Evolutionary conservation across 2,329 filamentous ascomycete species (phyloP), one percentile per base, ranked within the genome.

Genomic region (Phoma herbarum): DNA sequence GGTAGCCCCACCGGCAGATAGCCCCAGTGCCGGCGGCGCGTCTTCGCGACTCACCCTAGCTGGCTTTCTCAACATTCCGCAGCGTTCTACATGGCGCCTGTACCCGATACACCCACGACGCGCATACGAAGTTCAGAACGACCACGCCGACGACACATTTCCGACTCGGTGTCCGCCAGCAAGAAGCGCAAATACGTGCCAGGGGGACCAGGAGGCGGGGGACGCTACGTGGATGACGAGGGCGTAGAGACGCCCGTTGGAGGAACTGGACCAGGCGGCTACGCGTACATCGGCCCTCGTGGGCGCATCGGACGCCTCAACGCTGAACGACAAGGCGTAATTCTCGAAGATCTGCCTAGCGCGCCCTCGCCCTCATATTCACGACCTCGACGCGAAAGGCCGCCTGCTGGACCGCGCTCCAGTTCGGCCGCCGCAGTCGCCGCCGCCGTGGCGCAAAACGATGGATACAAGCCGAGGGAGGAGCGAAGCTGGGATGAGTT

Each of bases 401-500:
- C 74, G 64, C 68, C 78, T 52, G 78, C 79, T 70, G 82, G 84
- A 68, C 90, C 91, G 75, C 86, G 91, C 65, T 96, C 91, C 78
- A 92, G 90, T 69, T 94, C 91, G 44, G 92, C 86, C n/a, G 92
- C 94, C 12, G 93, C 93, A 26, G 91, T 93, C 23, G 92, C 93
- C 49, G 93, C 92, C 6, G 90, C 91, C 4, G 90, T 95, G 59
- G 91, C 92, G 67, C 93, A 97, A 74, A 93, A 88, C 70, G 95
- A 98, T 81, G 93, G 94, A 49, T 98, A 98, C 79, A 99, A 99
- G 76, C 95, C 95, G 29, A 86, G 95, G 72, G 95, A 99, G 79
- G 95, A 99, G 80, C 88, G 94, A 62, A 92, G 92, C 51, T 99
- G 94, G 93, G 93, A 97, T 72, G 95, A 99, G 75, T 98, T 98